phyloP scores from a whole-genome alignment of 176 grass and related monocot genomes.

The Rhipidocladum racemiflorum region DNA sequence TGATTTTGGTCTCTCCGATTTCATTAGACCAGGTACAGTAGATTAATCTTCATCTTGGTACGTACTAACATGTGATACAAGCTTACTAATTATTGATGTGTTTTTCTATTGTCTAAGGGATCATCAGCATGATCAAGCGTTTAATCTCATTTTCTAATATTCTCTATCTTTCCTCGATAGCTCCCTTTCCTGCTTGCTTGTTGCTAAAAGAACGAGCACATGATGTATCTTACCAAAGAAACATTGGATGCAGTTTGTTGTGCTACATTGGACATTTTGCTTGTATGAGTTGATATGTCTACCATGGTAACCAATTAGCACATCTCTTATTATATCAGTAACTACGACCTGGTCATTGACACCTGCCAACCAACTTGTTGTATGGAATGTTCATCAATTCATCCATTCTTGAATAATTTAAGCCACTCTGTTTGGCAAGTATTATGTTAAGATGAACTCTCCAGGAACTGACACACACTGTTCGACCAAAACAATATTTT shows the following conservation, averaged over 20 bases:
- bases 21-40: conserved; percentile 94
- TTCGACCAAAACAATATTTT: not conserved
- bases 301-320: not conserved
- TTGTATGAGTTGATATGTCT: not conserved
- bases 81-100: conserved; percentile 9
- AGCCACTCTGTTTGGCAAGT: not conserved
- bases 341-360: not conserved
- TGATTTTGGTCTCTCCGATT: conserved; percentile 98
- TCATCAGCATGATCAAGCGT: not conserved
- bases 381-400: not conserved
- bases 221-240: not conserved
- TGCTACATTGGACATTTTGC: not conserved
- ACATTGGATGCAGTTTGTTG: not conserved
- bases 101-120: not conserved
- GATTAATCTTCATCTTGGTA: conserved; percentile 6
- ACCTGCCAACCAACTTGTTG: not conserved
- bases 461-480: not conserved
- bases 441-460: not conserved
- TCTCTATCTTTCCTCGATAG: not conserved
- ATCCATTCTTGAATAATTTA: not conserved
- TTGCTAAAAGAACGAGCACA: not conserved
- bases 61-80: not conserved
- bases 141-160: conserved; percentile 1
- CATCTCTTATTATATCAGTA: conserved; percentile 8
- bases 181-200: not conserved